A percentile compares a stretch with the other conserved stretches of the same genome.
These are phyloP conservation scores for Vanderwaltozyma tropicalis DNA, from an alignment of 805 yeast species.

Conservation along the genomic window DNA sequence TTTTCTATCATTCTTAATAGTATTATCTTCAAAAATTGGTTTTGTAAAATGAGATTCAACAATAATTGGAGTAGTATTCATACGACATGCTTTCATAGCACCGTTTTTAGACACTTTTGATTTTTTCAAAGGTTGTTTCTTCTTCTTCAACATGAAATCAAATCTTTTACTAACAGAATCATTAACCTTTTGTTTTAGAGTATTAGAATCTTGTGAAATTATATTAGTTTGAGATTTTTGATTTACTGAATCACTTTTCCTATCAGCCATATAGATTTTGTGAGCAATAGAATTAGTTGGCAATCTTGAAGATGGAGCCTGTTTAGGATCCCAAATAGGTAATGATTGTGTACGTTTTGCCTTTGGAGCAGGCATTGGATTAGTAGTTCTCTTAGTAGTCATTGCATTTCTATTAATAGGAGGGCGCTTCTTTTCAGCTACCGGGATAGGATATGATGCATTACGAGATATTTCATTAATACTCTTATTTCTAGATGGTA, in stretches of 20 bases:
- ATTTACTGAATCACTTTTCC: slow-evolving; percentile 14
- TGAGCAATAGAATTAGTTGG: slow-evolving; percentile 26
- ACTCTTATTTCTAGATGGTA: slow-evolving; percentile 1
- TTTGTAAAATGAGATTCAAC: slow-evolving; percentile 1
- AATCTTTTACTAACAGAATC: slow-evolving; percentile 27
- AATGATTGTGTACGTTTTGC: slow-evolving; percentile 37
- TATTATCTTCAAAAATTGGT: not conserved
- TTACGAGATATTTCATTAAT: not conserved
- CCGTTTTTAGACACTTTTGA: slow-evolving; percentile 1
- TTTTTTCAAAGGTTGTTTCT: slow-evolving; percentile 4
- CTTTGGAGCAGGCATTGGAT: slow-evolving; percentile 37
- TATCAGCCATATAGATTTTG: slow-evolving; percentile 26
- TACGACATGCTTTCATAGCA: slow-evolving; percentile 10
- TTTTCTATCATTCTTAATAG: not conserved
- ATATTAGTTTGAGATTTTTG: slow-evolving; percentile 2
- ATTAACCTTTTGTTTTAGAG: slow-evolving; percentile 18
- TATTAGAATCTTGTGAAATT: slow-evolving; percentile 7
- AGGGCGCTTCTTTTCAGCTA: slow-evolving; percentile 1
- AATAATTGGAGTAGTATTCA: slow-evolving; percentile 13
- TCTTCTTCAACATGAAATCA: slow-evolving; percentile 26
- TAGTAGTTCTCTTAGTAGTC: slow-evolving; percentile 25
- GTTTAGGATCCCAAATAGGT: slow-evolving; percentile 29
- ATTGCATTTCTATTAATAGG: slow-evolving; percentile 22
- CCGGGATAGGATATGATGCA: slow-evolving; percentile 1
- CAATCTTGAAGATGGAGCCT: slow-evolving; percentile 9